Conservation (phyloP, 2,329 filamentous ascomycete genomes). For the Colletotrichum sp. region DNA sequence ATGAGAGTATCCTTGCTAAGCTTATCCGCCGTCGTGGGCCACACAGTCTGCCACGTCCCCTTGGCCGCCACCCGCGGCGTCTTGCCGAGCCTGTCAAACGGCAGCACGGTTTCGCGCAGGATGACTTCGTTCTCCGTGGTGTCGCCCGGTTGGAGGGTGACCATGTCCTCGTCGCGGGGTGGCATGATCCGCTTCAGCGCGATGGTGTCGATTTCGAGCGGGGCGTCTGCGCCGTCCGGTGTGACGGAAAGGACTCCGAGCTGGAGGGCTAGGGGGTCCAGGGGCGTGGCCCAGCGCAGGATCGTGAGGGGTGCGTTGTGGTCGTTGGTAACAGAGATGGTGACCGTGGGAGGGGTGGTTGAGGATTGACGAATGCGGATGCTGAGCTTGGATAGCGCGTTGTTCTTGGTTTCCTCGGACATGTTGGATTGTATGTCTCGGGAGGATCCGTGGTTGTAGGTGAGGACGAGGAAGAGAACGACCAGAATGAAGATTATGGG, state of each 20-base stretch:
- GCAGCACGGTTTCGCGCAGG: conserved; percentile 40
- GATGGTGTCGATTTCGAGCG: conserved; percentile 41
- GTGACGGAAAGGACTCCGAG: conserved; percentile 47
- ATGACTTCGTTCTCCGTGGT: conserved; percentile 37
- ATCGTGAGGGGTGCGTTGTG: conserved; percentile 42
- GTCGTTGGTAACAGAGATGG: conserved; percentile 44
- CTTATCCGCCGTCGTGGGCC: conserved; percentile 27
- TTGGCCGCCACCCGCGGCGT: conserved; percentile 37
- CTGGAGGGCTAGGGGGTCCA: conserved; percentile 46
- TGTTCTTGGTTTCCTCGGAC: background rate
- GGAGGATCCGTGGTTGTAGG: background rate
- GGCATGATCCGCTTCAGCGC: conserved; percentile 46
- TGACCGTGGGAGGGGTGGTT: conserved; percentile 38
- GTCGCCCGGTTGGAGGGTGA: conserved; percentile 43
- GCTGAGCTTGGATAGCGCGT: conserved; percentile 27
- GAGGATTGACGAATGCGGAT: conserved; percentile 39
- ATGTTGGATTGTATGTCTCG: conserved; percentile 3
- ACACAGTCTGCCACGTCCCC: conserved; percentile 44
- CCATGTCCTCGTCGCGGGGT: conserved; percentile 38
- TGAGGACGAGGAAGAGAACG: background rate
- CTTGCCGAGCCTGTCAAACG: conserved; percentile 34
- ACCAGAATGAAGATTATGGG: conserved; percentile 3
- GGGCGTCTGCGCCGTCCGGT: conserved; percentile 33
- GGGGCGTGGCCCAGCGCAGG: conserved; percentile 48
- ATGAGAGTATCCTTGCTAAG: conserved; percentile 14